Percentiles rank a stretch among this genome's conserved stretches.
Evolutionary conservation across 768 basidiomycete species (phyloP).

Genomic region (Hysterangium stoloniferum): DNA sequence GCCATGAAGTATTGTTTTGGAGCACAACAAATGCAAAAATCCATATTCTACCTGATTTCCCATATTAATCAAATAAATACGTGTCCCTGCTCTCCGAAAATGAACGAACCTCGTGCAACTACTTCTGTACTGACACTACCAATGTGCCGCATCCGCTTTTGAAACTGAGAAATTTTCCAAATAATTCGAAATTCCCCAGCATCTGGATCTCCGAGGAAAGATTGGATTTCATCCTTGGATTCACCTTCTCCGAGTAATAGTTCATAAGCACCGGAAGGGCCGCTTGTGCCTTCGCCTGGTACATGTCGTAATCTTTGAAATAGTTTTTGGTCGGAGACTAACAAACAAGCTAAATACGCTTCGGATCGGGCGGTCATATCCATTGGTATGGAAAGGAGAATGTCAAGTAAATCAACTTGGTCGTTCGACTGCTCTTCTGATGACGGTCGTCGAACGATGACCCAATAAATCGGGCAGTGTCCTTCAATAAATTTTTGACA

Average conservation of each 20-base stretch:
- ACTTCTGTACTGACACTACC: constrained; percentile 2
- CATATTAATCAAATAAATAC: background rate
- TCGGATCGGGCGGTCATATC: constrained; percentile 43
- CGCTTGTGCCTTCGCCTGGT: constrained; percentile 18
- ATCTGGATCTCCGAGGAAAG: background rate
- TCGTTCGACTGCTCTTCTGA: constrained; percentile 15
- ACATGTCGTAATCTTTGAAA: constrained; percentile 52
- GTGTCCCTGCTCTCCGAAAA: background rate
- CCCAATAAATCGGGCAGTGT: constrained; percentile 68
- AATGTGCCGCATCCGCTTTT: constrained; percentile 8
- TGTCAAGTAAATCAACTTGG: constrained; percentile 34
- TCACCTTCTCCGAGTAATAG: background rate
- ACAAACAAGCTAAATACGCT: constrained; percentile 57
- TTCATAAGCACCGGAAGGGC: background rate
- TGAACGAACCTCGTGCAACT: constrained; percentile 3
- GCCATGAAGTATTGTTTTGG: background rate
- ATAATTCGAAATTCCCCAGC: constrained; percentile 5
- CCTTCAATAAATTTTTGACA: constrained; percentile 58
- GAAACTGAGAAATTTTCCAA: constrained; percentile 9
- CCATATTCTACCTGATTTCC: constrained; percentile 5
- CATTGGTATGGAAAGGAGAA: constrained; percentile 47
- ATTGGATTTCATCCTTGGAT: background rate
- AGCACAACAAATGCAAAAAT: background rate
- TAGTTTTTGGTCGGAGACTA: constrained; percentile 50
- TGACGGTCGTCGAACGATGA: constrained; percentile 49